A percentile compares a stretch with the other conserved stretches of the same genome.
Evolutionary conservation across 2,329 filamentous ascomycete species (phyloP).

Genomic region (Xylaria sp.): DNA sequence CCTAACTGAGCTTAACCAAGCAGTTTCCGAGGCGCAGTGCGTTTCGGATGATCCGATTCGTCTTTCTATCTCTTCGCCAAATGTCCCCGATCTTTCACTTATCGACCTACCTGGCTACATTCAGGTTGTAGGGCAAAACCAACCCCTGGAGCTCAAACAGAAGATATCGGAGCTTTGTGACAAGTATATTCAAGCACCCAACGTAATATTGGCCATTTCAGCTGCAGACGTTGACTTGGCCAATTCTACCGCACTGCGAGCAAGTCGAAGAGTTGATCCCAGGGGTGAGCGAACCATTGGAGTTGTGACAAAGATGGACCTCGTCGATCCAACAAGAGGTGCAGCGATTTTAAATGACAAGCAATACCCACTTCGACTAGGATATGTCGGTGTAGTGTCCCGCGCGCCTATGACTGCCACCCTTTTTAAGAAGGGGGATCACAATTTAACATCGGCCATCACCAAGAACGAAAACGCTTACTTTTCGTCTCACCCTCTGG

Average conservation of each 20-base stretch:
- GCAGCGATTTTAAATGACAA: conserved; percentile 82
- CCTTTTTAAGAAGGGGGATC: conserved; percentile 84
- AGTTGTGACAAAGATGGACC: conserved; percentile 99
- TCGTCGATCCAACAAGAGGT: conserved; percentile 86
- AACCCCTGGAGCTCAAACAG: conserved; percentile 90
- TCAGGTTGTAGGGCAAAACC: conserved; percentile 90
- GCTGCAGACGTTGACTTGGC: conserved; percentile 97
- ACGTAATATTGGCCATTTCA: conserved; percentile 96
- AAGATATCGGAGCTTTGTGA: conserved; percentile 97
- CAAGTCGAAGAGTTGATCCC: conserved; percentile 91
- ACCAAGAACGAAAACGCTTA: conserved; percentile 87
- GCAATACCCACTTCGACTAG: conserved; percentile 93
- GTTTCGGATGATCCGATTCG: conserved; percentile 98
- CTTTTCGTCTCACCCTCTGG: conserved; percentile 83
- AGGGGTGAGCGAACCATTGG: conserved; percentile 96
- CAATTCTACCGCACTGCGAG: conserved; percentile 91
- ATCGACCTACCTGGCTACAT: conserved; percentile 98
- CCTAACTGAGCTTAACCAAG: conserved; percentile 91
- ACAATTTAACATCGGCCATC: conserved; percentile 83
- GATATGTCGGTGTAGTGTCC: conserved; percentile 95
- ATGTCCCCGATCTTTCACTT: conserved; percentile 92
- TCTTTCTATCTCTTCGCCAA: conserved; percentile 92
- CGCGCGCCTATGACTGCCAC: conserved; percentile 76
- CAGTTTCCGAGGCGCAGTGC: conserved; percentile 89
- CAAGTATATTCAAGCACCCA: conserved; percentile 96